Percentiles rank a stretch among this genome's conserved stretches.
phyloP scores from a whole-genome alignment of 1,284 basidiomycete genomes.

The Pseudozyma thailandica region DNA sequence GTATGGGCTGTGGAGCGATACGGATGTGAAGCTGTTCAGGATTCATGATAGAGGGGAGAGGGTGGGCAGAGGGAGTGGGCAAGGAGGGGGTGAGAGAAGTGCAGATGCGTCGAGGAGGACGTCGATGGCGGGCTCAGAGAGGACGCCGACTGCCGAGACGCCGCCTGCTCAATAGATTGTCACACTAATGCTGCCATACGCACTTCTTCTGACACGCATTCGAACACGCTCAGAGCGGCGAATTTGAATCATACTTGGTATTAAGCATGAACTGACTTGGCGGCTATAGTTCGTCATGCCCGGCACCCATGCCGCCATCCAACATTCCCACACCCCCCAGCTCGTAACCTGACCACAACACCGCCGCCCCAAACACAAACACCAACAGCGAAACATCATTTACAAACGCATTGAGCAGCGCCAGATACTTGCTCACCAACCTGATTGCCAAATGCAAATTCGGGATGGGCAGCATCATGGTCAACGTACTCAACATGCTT shows the following conservation, averaged over 20 bases:
- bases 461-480: conserved; percentile 39
- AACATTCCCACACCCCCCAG: conserved; percentile 34
- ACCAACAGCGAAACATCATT: conserved; percentile 55
- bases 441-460: conserved; percentile 28
- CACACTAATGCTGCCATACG: no score
- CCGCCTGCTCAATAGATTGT: not conserved
- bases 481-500: conserved; percentile 28
- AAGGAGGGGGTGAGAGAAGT: not conserved
- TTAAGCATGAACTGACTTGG: not conserved
- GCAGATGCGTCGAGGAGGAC: conserved; percentile 6
- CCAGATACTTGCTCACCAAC: conserved; percentile 31
- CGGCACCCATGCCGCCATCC: conserved; percentile 8
- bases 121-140: not conserved
- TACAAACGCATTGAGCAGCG: conserved; percentile 40
- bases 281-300: conserved; percentile 34
- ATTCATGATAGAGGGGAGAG: conserved; percentile 19
- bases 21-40: conserved; percentile 39
- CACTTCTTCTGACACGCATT: no score
- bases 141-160: not conserved
- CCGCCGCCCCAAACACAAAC: conserved; percentile 49
- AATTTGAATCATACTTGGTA: no score
- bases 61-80: not conserved
- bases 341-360: conserved; percentile 38
- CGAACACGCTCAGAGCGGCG: no score
- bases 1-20: conserved; percentile 52